Percentiles rank a stretch among this genome's conserved stretches.
Conservation (phyloP, 345 rosid genomes). For the Litchi chinensis region DNA sequence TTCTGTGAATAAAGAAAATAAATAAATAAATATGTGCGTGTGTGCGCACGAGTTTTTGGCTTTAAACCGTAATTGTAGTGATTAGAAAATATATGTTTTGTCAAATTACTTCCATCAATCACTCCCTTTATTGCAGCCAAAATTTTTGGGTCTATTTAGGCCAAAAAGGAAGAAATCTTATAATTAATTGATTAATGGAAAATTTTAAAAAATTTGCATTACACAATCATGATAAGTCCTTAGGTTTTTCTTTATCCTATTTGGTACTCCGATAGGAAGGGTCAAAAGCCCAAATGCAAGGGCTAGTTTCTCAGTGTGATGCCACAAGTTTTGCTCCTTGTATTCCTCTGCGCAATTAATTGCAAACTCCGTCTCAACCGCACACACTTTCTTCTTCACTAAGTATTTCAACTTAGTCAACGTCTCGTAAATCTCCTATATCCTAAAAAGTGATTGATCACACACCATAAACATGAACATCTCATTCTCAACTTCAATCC, state of each 20-base stretch:
- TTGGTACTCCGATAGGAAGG: conserved; percentile 38
- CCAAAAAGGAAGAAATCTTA: no score
- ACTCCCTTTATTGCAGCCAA: no score
- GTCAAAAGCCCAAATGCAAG: conserved; percentile 42
- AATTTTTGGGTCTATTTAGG: no score
- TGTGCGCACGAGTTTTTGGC: no score
- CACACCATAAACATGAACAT: conserved; percentile 40
- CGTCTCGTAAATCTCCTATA: conserved; percentile 36
- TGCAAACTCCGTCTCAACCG: conserved; percentile 32
- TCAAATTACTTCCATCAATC: no score
- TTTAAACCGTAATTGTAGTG: no score
- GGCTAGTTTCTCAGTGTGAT: conserved; percentile 51
- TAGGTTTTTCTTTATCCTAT: conserved; percentile 46
- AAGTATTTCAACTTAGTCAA: conserved; percentile 32
- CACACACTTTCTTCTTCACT: conserved; percentile 39
- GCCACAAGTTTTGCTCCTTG: conserved; percentile 44
- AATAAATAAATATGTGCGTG: no score
- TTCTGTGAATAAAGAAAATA: no score
- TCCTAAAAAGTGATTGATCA: conserved; percentile 39
- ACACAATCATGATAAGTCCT: conserved; percentile 32
- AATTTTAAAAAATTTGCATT: no score
- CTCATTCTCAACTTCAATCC: conserved; percentile 36
- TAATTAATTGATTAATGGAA: no score
- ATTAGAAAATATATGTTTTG: no score
- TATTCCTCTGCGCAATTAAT: conserved; percentile 25